Percentiles rank a stretch among this genome's conserved stretches.
Conservation (phyloP, 305 asterid genomes). For the Fraxinus greggii region DNA sequence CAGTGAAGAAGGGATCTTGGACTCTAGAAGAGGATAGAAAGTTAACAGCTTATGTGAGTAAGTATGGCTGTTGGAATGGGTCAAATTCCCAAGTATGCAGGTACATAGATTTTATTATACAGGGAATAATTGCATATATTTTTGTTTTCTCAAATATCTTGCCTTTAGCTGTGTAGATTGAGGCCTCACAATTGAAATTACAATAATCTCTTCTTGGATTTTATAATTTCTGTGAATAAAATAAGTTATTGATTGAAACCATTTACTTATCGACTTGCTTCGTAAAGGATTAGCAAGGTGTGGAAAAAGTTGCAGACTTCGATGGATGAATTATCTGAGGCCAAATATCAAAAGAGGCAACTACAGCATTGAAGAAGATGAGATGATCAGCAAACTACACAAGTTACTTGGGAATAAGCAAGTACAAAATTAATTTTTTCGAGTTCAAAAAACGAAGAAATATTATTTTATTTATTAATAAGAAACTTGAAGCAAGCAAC, state of each 20-base stretch:
- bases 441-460: too few species aligned
- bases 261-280: neutral
- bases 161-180: neutral
- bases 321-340: slow-evolving; percentile 39
- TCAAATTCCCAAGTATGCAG: neutral
- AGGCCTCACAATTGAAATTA: neutral
- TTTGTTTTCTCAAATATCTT: neutral
- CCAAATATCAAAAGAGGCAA: slow-evolving; percentile 36
- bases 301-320: slow-evolving; percentile 36
- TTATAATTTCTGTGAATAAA: neutral
- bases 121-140: neutral
- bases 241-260: neutral
- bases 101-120: neutral
- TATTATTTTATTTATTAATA: too few species aligned
- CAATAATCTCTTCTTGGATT: neutral
- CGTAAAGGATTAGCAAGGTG: slow-evolving; percentile 24
- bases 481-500: too few species aligned
- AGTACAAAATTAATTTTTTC: neutral
- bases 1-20: neutral
- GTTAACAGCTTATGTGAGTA: neutral
- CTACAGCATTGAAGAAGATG: slow-evolving; percentile 32
- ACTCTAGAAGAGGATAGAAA: neutral
- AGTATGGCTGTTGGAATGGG: neutral
- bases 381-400: slow-evolving; percentile 28
- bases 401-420: slow-evolving; percentile 31